phyloP scores from a whole-genome alignment of 768 basidiomycete genomes.

The Termitomyces sp. region DNA sequence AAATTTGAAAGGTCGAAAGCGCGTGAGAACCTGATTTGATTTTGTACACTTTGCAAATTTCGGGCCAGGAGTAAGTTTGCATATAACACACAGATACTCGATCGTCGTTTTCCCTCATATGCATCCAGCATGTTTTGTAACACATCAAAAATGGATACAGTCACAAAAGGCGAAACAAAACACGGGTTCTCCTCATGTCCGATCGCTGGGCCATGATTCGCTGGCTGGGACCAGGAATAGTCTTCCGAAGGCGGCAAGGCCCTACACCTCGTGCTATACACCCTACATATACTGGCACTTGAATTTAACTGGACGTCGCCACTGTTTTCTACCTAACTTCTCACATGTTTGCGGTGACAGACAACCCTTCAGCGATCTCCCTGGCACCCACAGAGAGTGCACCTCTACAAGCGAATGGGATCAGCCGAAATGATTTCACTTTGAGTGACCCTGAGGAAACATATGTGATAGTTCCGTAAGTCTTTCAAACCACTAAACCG shows the following conservation, averaged over 20 bases:
- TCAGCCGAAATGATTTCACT: background rate
- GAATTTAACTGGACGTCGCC: too few relatives aligned
- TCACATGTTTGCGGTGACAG: background rate
- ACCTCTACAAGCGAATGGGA: background rate
- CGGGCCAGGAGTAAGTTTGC: too few relatives aligned
- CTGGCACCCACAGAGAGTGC: background rate
- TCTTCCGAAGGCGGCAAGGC: background rate
- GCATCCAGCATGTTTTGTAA: background rate
- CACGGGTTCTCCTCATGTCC: conserved; percentile 6
- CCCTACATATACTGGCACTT: background rate
- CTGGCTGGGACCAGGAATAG: background rate
- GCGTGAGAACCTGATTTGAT: too few relatives aligned
- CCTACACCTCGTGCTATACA: background rate
- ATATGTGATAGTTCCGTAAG: conserved; percentile 4
- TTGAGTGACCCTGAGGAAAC: background rate
- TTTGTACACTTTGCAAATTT: too few relatives aligned
- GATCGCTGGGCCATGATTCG: background rate
- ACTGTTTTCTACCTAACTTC: background rate
- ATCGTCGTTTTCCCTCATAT: background rate
- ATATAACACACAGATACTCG: too few relatives aligned
- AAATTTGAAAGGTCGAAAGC: too few relatives aligned
- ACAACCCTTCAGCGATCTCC: background rate
- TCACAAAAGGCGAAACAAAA: background rate
- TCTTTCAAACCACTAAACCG: background rate
- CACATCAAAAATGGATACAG: background rate